A percentile compares a stretch with the other conserved stretches of the same genome.
Evolutionary conservation across 2,329 filamentous ascomycete genomes (phyloP).

Genomic region (Aspergillus ochraceoroseus): DNA sequence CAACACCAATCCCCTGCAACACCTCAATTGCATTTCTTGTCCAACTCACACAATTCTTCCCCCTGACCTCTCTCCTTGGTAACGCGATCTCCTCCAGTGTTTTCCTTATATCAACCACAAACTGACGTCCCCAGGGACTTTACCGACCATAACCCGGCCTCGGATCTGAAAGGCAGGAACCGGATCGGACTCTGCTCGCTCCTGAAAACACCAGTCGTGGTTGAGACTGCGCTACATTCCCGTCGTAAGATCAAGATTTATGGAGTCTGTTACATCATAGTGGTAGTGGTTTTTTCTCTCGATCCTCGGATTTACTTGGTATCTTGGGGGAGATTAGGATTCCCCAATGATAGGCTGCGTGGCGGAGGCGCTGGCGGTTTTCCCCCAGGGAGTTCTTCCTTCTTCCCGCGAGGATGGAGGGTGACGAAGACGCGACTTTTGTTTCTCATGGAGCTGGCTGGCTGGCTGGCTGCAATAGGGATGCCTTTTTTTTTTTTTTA

Average conservation of each 20-base stretch:
- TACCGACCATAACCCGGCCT: constrained; percentile 15
- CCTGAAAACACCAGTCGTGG: constrained; percentile 13
- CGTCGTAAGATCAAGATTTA: constrained; percentile 3
- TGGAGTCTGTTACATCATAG: constrained; percentile 16
- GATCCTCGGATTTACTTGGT: neutral
- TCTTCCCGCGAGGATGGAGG: constrained; percentile 7
- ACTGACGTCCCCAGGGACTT: constrained; percentile 6
- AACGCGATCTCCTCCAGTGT: constrained; percentile 2
- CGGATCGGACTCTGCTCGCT: constrained; percentile 5
- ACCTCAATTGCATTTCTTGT: constrained; percentile 5
- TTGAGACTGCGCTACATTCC: constrained; percentile 8
- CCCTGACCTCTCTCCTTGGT: constrained; percentile 3
- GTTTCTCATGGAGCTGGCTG: constrained; percentile 8
- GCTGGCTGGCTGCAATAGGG: too few species aligned
- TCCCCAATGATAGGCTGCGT: constrained; percentile 19
- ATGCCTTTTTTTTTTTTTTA: too few species aligned
- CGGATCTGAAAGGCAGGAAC: constrained; percentile 7
- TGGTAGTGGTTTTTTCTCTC: constrained; percentile 6
- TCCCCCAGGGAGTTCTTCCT: constrained; percentile 8
- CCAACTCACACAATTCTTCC: constrained; percentile 15
- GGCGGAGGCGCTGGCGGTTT: constrained; percentile 1
- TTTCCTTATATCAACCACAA: neutral
- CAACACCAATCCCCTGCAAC: constrained; percentile 1
- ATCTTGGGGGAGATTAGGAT: constrained; percentile 16
- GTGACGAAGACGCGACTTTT: constrained; percentile 8